Conservation (phyloP, 148 eudicot species). For the Chenopodium berlandieri region DNA sequence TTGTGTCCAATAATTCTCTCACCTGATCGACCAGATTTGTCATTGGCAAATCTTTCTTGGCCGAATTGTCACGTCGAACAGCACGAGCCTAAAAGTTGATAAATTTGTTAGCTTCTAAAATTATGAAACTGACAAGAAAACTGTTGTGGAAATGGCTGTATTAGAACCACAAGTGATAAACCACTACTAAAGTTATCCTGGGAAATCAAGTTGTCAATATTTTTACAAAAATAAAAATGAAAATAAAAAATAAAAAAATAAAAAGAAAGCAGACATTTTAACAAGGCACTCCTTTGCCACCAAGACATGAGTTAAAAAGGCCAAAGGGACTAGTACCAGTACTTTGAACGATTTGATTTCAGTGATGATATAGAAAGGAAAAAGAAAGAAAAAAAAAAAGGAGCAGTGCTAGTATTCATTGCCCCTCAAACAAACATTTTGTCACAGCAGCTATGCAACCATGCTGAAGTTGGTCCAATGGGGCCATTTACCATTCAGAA, state of each 20-base stretch:
- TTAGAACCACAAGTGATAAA: neutral
- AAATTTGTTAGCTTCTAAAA: neutral
- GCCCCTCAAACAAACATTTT: neutral
- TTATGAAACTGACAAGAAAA: neutral
- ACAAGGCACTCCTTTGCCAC: neutral
- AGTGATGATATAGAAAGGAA: neutral
- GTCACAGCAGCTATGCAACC: neutral
- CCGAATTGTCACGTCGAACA: slow-evolving; percentile 84
- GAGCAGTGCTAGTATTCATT: neutral
- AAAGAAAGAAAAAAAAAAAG: neutral
- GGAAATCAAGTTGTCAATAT: neutral
- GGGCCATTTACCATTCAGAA: neutral
- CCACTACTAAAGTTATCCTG: neutral
- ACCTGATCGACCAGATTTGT: slow-evolving; percentile 55
- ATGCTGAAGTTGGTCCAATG: neutral
- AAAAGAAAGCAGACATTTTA: neutral
- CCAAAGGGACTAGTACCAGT: neutral
- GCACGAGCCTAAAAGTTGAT: slow-evolving; percentile 57
- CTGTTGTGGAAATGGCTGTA: neutral
- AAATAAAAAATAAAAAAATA: neutral
- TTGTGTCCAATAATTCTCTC: slow-evolving; percentile 48
- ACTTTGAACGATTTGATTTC: neutral
- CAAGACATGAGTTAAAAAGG: neutral
- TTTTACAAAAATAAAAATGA: too few species aligned
- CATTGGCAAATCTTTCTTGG: slow-evolving; percentile 73